Evolutionary conservation across 805 yeast genomes (phyloP).

Genomic region (Danielia reshetovae): DNA sequence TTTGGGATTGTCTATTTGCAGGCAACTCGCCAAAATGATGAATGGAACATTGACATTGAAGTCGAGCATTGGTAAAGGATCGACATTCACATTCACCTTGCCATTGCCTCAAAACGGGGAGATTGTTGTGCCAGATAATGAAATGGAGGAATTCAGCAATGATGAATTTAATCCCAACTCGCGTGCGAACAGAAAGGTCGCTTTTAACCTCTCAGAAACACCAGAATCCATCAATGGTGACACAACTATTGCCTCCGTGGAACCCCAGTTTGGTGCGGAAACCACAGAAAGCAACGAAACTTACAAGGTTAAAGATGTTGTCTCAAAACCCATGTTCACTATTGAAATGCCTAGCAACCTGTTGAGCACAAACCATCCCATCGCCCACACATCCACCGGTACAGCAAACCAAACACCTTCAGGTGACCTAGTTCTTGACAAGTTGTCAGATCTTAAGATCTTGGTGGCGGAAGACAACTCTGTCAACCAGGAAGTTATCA

Average conservation of each 20-base stretch:
- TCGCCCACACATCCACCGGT: slow-evolving; percentile 12
- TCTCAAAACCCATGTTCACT: not conserved
- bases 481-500: slow-evolving; percentile 92
- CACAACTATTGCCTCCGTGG: not conserved
- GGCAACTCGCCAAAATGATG: slow-evolving; percentile 90
- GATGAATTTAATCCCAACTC: slow-evolving; percentile 64
- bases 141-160: slow-evolving; percentile 45
- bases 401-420: slow-evolving; percentile 12
- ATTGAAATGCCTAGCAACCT: not conserved
- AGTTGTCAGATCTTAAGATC: slow-evolving; percentile 41
- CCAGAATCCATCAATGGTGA: not conserved
- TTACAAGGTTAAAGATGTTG: too few relatives aligned
- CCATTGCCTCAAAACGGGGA: slow-evolving; percentile 69
- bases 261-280: not conserved
- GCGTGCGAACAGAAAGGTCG: slow-evolving; percentile 49
- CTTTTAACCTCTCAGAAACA: slow-evolving; percentile 27
- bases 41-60: slow-evolving; percentile 74
- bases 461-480: slow-evolving; percentile 91
- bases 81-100: slow-evolving; percentile 75
- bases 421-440: slow-evolving; percentile 20
- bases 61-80: slow-evolving; percentile 77
- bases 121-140: slow-evolving; percentile 34
- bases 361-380: not conserved
- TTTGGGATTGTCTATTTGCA: slow-evolving; percentile 81
- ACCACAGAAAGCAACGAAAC: not conserved